Conservation (phyloP, 1,284 basidiomycete genomes). For the Cutaneotrichosporon cyanovorans region DNA sequence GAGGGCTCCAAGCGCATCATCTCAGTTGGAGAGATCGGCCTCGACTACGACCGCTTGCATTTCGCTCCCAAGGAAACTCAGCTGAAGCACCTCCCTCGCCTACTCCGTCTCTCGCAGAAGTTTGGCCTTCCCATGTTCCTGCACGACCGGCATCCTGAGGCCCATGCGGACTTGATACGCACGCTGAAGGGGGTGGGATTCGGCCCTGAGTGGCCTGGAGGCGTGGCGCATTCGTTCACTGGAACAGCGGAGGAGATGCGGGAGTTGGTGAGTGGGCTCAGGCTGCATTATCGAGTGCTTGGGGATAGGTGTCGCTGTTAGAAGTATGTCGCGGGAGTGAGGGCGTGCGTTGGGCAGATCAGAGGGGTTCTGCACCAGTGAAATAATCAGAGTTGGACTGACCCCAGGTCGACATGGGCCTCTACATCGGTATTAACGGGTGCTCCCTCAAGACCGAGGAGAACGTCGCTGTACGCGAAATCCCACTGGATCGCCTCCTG, state of each 20-base stretch:
- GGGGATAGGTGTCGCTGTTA: too few relatives aligned
- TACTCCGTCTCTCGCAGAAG: conserved; percentile 64
- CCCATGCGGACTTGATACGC: conserved; percentile 64
- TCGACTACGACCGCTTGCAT: conserved; percentile 78
- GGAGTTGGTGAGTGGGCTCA: conserved; percentile 49
- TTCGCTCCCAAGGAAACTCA: conserved; percentile 62
- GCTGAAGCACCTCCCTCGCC: conserved; percentile 60
- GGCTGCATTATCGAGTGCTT: too few relatives aligned
- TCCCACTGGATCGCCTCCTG: conserved; percentile 61
- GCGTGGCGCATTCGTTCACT: conserved; percentile 83
- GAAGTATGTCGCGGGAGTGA: too few relatives aligned
- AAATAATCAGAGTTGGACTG: too few relatives aligned
- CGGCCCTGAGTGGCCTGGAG: conserved; percentile 54
- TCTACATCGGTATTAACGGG: conserved; percentile 70
- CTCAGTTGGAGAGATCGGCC: conserved; percentile 77
- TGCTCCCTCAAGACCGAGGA: conserved; percentile 75
- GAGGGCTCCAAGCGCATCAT: conserved; percentile 57
- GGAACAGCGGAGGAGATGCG: conserved; percentile 60
- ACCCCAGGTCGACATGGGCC: conserved; percentile 55
- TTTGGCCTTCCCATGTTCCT: conserved; percentile 73
- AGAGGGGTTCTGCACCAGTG: too few relatives aligned
- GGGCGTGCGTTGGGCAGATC: too few relatives aligned
- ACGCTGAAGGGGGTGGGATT: conserved; percentile 30
- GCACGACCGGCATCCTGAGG: conserved; percentile 70
- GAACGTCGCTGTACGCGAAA: conserved; percentile 57